phyloP scores from a whole-genome alignment of 108 stramenopile species.

The Phaeodactylum tricornutum region DNA sequence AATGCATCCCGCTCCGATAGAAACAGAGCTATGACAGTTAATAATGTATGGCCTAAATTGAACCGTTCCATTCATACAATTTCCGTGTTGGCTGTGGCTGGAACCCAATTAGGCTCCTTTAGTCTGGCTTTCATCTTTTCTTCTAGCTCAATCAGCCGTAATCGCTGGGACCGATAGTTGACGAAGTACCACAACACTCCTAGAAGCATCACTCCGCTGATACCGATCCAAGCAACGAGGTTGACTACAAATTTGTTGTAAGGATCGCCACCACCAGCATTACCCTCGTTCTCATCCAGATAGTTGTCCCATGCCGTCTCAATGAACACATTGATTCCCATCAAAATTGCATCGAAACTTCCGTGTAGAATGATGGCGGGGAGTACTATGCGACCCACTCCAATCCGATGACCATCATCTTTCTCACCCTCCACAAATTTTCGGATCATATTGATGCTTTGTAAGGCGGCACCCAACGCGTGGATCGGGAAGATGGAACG shows the following conservation, averaged over 20 bases:
- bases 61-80: too few species aligned
- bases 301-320: constrained; percentile 55
- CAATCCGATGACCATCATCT: constrained; percentile 49
- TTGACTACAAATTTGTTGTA: constrained; percentile 61
- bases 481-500: constrained; percentile 79
- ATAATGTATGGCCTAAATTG: too few species aligned
- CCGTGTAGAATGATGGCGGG: constrained; percentile 79
- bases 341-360: constrained; percentile 71
- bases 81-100: too few species aligned
- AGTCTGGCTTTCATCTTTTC: constrained; percentile 23
- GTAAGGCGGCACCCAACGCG: constrained; percentile 81
- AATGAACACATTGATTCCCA: constrained; percentile 67
- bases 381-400: constrained; percentile 75
- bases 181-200: constrained; percentile 60
- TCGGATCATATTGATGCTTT: constrained; percentile 72
- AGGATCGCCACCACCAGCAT: constrained; percentile 36
- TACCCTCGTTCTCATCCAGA: constrained; percentile 45
- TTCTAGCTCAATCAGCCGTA: constrained; percentile 51
- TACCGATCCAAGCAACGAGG: constrained; percentile 47
- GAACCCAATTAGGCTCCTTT: too few species aligned
- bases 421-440: constrained; percentile 64
- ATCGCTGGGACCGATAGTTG: constrained; percentile 44
- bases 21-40: too few species aligned
- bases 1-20: too few species aligned
- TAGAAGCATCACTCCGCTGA: constrained; percentile 40